These are phyloP conservation scores for Nissolia schottii DNA, from an alignment of 306 rosid species.

Conservation along the genomic window DNA sequence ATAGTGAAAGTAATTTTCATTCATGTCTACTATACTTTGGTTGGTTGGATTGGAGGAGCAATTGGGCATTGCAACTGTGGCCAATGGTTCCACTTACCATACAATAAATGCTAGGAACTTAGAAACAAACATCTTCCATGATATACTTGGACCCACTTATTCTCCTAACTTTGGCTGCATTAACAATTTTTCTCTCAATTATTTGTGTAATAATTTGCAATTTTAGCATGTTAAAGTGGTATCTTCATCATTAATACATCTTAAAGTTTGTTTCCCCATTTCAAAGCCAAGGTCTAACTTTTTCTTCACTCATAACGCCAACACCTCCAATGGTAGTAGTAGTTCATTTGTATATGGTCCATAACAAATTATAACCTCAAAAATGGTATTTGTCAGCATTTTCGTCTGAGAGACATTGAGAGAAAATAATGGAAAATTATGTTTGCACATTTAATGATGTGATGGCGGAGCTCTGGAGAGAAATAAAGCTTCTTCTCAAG, in stretches of 20 bases:
- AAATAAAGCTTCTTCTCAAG: too few species aligned
- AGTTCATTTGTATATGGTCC: too few species aligned
- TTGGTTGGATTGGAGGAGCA: neutral
- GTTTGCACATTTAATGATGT: too few species aligned
- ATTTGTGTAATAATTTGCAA: neutral
- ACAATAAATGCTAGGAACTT: neutral
- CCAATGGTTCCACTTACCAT: neutral
- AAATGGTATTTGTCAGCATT: too few species aligned
- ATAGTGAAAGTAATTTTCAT: neutral
- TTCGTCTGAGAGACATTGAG: too few species aligned
- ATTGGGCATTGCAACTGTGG: neutral
- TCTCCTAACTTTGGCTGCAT: conserved; percentile 10
- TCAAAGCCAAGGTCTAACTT: neutral
- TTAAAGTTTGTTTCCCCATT: neutral
- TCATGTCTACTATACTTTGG: neutral
- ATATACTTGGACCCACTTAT: neutral
- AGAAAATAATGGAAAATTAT: too few species aligned
- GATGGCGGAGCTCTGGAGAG: too few species aligned
- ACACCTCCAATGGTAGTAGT: neutral
- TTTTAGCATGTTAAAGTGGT: neutral
- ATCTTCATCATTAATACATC: neutral
- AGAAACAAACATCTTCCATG: neutral
- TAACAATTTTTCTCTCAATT: neutral
- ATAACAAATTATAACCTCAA: too few species aligned
- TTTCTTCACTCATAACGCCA: neutral